phyloP scores from a whole-genome alignment of 2,329 filamentous ascomycete genomes.

The Colletotrichum trifolii region DNA sequence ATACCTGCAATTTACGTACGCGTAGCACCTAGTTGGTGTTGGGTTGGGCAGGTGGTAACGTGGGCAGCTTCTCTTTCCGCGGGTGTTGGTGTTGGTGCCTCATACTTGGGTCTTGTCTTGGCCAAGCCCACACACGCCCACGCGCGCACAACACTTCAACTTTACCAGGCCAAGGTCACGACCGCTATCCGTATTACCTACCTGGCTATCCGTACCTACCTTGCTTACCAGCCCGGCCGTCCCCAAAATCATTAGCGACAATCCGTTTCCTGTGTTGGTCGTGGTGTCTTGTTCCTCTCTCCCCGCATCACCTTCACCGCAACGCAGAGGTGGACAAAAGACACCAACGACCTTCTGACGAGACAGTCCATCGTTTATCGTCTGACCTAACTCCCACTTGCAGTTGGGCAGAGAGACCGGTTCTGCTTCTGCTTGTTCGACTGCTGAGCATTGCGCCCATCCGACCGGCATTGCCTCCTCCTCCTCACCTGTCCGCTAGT shows the following conservation, averaged over 20 bases:
- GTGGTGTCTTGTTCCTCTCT: conserved; percentile 1
- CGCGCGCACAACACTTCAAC: not conserved
- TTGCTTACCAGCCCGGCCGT: not conserved
- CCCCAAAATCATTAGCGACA: conserved; percentile 23
- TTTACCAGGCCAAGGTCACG: not conserved
- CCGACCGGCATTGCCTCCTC: too few species aligned
- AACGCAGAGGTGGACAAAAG: not conserved
- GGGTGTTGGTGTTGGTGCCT: conserved; percentile 27
- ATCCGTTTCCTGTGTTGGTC: not conserved
- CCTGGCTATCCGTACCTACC: not conserved
- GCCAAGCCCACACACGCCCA: not conserved
- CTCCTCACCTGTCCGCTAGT: not conserved
- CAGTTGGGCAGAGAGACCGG: not conserved
- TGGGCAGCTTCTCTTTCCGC: conserved; percentile 3
- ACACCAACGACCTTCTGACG: too few species aligned
- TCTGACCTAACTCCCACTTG: conserved; percentile 2
- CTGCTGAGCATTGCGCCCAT: conserved; percentile 1
- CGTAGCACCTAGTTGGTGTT: not conserved
- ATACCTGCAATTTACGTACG: not conserved
- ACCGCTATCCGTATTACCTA: not conserved
- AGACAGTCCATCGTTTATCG: not conserved
- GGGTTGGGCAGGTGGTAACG: not conserved
- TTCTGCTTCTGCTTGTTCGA: not conserved
- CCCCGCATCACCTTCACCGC: conserved; percentile 6
- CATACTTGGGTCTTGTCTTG: conserved; percentile 17